Evolutionary conservation across 2,329 filamentous ascomycete genomes (phyloP), one percentile per base, ranked within the genome.

Genomic region (Xylariaceae sp.): DNA sequence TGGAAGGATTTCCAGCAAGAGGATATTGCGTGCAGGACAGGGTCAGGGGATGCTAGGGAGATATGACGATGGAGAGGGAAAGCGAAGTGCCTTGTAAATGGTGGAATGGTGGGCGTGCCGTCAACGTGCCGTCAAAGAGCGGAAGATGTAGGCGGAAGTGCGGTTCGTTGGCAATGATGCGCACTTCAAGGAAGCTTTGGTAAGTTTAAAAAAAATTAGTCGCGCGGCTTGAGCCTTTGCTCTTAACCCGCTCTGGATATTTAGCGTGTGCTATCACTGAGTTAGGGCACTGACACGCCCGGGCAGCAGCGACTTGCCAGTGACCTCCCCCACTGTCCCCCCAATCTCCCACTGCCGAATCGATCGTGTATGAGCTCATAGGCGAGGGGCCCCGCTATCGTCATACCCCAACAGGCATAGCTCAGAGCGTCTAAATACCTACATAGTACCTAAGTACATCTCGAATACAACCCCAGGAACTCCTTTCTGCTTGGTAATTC

Each of bases 171-270:
- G 46, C 56, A 42, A 59, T 59, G 58, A 60, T 60, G 56, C 58
- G 55, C 19, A 19, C 53, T 56, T 52, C 30, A 51, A 58, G 56
- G 54, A 34, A 60, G 58, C 57, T 59, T 50, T 29, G 48, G 32
- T 42, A 54, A 54, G 48, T 54, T 50, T 44, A 44, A 57, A 59
- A 61, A 60, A 61, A 61, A 57, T 56, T 61, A 55, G 59, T 57
- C 56, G 59, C 59, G 59, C 58, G 57, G 47, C 50, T 47, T 44
- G 46, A 32, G 51, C 37, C 55, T 52, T 59, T 55, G 46, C 56
- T 49, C 49, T 42, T 42, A 30, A 39, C 30, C 42, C 4, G 45
- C 46, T 39, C 19, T 12, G 26, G 29, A 45, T 19, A 34, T 34
- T 37, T 37, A 37, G 35, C 5, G 8, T 6, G 35, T 7, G 35